These are phyloP conservation scores for Sequoia sempervirens DNA, from an alignment of 75 land plant genomes.

Conservation along the genomic window DNA sequence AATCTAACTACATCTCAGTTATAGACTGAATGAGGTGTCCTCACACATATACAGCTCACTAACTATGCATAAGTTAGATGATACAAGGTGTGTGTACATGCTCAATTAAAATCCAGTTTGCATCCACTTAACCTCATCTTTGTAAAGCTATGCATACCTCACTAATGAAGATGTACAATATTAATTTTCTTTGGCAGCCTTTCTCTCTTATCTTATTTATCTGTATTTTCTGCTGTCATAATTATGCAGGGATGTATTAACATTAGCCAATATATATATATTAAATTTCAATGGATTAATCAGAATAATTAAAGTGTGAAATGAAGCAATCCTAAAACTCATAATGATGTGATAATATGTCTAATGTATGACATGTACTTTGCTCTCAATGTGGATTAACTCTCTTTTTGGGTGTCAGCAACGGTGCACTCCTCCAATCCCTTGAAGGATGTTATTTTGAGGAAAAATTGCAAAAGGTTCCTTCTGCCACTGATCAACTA, in stretches of 20 bases:
- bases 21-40: neutral
- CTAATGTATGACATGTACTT: neutral
- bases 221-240: neutral
- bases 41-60: neutral
- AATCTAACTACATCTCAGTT: neutral
- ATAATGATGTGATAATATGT: neutral
- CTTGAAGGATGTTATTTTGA: constrained; percentile 77
- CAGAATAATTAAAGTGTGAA: neutral
- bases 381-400: neutral
- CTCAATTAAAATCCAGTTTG: neutral
- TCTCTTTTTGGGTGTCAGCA: constrained; percentile 40
- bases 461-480: constrained; percentile 85
- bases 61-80: neutral
- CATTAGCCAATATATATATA: neutral
- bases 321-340: neutral
- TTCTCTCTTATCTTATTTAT: neutral
- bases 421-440: constrained; percentile 89
- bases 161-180: neutral
- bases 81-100: neutral
- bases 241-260: neutral
- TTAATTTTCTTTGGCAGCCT: neutral
- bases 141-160: neutral
- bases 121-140: neutral
- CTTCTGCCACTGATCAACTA: neutral
- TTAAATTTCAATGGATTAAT: neutral